Base-by-base conservation (phyloP, 106 monocot species). In the Phalaenopsis aphrodite region DNA sequence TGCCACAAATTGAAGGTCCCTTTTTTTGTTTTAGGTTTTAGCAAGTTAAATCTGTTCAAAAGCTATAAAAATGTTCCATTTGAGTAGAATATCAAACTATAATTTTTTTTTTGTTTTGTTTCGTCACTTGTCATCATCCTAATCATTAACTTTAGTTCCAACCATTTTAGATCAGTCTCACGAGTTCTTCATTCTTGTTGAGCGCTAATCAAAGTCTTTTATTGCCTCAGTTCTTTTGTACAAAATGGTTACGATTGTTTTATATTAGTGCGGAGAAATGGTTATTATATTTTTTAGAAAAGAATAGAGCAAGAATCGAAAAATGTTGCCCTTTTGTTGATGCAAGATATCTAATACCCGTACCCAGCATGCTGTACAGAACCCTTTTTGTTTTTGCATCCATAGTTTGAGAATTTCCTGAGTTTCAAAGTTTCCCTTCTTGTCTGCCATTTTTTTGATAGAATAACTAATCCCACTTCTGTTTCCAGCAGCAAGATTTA, bases 401-500 rank as follows among this genome's bases (percentile, higher is more conserved):
- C 17, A 74, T 74, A 37, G 14, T 10, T 52, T 52, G 52, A 69
- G 69, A 37, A 30, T 69, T 14, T 14, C 9, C 61, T 4, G 5
- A 5, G 21, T 21, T 61, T 21, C 21, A 61, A 5, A 56, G 17
- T 10, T 15, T 17, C 56, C n/a, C 39, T 38, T 38, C 38, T 69
- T 69, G 36, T 8, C 3, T 69, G 14, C 2, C 11, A 72, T 30
- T 30, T 30, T n/a, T 47, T 42, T 55, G 47, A 71, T 68, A 23
- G 66, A 65, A 49, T 75, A 79, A 30, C 41, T 76, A 76, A 77
- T 67, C 14, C 36, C 37, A 12, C 42, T 49, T 66, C 4, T 77
- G 52, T 78, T 77, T 81, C 79, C 85, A 91, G 91, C 89, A 92
- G 77, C 90, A 90, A 79, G 92, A 85, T 58, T 81, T 76, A 66